These are phyloP conservation scores for Limtongia smithiae DNA, from an alignment of 805 yeast species.

Conservation along the genomic window DNA sequence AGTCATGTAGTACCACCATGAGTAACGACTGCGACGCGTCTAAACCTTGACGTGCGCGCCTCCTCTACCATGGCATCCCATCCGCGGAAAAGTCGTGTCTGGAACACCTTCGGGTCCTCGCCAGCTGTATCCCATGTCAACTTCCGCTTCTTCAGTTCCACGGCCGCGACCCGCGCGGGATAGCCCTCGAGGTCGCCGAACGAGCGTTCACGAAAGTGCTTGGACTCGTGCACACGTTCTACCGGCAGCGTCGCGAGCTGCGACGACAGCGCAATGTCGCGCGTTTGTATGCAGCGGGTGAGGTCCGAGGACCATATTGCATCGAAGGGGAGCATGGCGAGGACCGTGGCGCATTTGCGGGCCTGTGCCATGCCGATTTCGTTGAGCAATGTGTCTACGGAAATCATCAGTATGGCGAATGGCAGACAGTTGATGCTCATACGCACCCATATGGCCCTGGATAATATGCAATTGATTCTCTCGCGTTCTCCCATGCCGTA, in stretches of 20 bases:
- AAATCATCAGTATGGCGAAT: not conserved
- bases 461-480: conserved; percentile 22
- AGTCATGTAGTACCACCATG: conserved; percentile 18
- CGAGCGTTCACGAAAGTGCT: conserved; percentile 16
- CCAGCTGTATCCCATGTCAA: conserved; percentile 17
- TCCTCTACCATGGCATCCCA: conserved; percentile 18
- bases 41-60: conserved; percentile 9
- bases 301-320: conserved; percentile 23
- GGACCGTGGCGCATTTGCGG: conserved; percentile 8
- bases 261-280: conserved; percentile 13
- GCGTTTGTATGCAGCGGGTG: conserved; percentile 20
- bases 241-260: conserved; percentile 7
- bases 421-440: too few species aligned
- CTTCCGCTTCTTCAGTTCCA: conserved; percentile 7
- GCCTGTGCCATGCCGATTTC: conserved; percentile 19
- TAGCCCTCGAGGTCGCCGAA: conserved; percentile 22
- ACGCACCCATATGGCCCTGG: conserved; percentile 22
- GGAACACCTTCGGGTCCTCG: conserved; percentile 5
- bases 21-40: conserved; percentile 15
- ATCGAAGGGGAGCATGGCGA: conserved; percentile 7
- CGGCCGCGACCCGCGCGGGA: not conserved
- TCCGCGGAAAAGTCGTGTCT: conserved; percentile 8
- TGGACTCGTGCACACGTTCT: conserved; percentile 5
- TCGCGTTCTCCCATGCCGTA: conserved; percentile 22
- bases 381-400: conserved; percentile 17